Base-by-base conservation (phyloP, 2,329 filamentous ascomycete genomes). In the Penicillium sp. region DNA sequence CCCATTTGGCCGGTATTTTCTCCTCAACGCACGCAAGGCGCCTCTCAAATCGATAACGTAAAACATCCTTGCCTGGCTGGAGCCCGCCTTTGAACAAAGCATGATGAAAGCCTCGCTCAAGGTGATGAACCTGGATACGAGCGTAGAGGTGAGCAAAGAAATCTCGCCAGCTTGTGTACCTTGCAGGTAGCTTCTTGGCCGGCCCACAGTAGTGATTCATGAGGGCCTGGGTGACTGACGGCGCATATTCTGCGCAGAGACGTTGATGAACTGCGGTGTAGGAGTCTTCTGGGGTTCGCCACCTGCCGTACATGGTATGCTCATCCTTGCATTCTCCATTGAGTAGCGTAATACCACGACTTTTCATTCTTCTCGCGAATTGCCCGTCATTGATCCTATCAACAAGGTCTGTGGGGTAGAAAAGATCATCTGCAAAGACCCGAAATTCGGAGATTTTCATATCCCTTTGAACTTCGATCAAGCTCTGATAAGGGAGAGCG, bases 271-370 rank as follows among this genome's bases (percentile, higher is more conserved):
- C 67, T 19, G 73, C 73, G 5, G 74, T 67, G 52, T 75, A 77
- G 2, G 69, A 70, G 28, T 76, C 72, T 19, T 75, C 52, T 3
- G 81, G 81, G 11, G 80, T 77, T 3, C 76, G 71, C 78, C 79
- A 82, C 4, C 68, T 68, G 4, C 74, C 78, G 66, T 84, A 84
- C 2, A 80, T 66, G 57, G 73, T 74, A 65, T 82, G 81, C 68
- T 84, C 82, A 52, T 82, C 77, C 42, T 71, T 66, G 57, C 80
- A 82, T 63, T 84, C 82, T 33, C 82, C 82, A 26, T 80, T 80
- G 59, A 84, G 70, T 52, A 84, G 72, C 33, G 75, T 75, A 38
- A 83, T 70, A 30, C 74, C 73, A 2, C 79, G 74, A 1, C 63
- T 61, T 57, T 75, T 77, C 75, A 83, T 76, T n/a, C 74, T 73